Percentiles rank a stretch among this genome's conserved stretches.
Evolutionary conservation across 352 stramenopile genomes (phyloP).

Genomic region (Saprolegnia diclina): DNA sequence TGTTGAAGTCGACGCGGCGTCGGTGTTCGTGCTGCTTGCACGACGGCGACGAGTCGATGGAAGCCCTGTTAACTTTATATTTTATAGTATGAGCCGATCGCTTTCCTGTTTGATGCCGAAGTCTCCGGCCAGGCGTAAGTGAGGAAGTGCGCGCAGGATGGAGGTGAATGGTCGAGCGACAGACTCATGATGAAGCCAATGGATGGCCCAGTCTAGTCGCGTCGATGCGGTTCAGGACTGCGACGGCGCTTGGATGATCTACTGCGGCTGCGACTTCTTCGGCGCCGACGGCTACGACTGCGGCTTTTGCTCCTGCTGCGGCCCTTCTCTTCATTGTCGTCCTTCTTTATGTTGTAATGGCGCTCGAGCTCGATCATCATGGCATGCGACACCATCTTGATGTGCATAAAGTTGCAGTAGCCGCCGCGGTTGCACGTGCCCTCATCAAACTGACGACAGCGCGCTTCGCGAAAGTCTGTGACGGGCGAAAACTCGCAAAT

Average conservation of each 20-base stretch:
- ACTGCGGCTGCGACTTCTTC: slow-evolving; percentile 3
- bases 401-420: slow-evolving; percentile 99
- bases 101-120: neutral
- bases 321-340: slow-evolving; percentile 16
- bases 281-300: slow-evolving; percentile 30
- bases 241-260: slow-evolving; percentile 9
- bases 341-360: slow-evolving; percentile 57
- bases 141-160: too few relatives aligned
- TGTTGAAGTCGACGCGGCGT: neutral
- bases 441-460: slow-evolving; percentile 98
- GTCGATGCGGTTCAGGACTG: neutral
- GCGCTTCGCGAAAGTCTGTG: slow-evolving; percentile 97
- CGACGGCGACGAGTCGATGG: neutral
- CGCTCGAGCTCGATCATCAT: slow-evolving; percentile 83
- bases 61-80: slow-evolving; percentile 23
- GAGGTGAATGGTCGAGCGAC: too few relatives aligned
- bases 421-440: slow-evolving; percentile 94
- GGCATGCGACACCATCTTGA: slow-evolving; percentile 82
- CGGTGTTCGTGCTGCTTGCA: too few relatives aligned
- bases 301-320: slow-evolving; percentile 42
- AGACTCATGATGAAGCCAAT: too few relatives aligned
- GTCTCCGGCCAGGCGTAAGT: too few relatives aligned
- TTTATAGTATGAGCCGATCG: slow-evolving; percentile 8
- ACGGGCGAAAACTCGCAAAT: slow-evolving; percentile 98
- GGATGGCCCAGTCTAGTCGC: neutral